A percentile compares a stretch with the other conserved stretches of the same genome.
Conservation (phyloP, 129 eudicot genomes). For the Flaveria sonorensis region DNA sequence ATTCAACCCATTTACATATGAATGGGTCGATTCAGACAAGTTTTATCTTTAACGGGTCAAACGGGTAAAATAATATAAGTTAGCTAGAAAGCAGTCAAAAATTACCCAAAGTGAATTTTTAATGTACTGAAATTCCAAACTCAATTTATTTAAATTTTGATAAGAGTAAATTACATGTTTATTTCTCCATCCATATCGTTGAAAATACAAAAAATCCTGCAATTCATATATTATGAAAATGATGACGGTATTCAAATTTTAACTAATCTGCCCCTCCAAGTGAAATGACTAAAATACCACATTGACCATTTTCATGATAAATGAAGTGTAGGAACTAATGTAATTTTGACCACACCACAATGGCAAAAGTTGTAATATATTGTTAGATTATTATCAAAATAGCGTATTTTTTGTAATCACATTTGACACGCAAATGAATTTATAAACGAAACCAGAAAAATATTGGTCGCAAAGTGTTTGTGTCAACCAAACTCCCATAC, state of each 20-base stretch:
- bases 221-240: not conserved
- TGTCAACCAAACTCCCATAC: not conserved
- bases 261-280: not conserved
- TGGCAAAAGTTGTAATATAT: not conserved
- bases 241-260: not conserved
- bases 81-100: constrained; percentile 4
- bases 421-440: not conserved
- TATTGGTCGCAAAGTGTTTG: not conserved
- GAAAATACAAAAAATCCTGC: not conserved
- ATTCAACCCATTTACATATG: not conserved
- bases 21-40: not conserved
- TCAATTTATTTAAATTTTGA: not conserved
- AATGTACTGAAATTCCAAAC: not conserved
- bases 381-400: not conserved
- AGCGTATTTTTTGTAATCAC: not conserved
- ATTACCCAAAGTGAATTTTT: not conserved
- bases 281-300: not conserved
- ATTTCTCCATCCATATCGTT: not conserved
- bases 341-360: not conserved
- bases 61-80: not conserved
- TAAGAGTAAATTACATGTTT: not conserved
- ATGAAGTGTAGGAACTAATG: not conserved
- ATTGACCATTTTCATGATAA: not conserved
- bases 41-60: not conserved
- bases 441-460: not conserved